These are phyloP conservation scores for Bacidia gigantensis DNA, from an alignment of 495 filamentous ascomycete genomes.

Conservation along the genomic window DNA sequence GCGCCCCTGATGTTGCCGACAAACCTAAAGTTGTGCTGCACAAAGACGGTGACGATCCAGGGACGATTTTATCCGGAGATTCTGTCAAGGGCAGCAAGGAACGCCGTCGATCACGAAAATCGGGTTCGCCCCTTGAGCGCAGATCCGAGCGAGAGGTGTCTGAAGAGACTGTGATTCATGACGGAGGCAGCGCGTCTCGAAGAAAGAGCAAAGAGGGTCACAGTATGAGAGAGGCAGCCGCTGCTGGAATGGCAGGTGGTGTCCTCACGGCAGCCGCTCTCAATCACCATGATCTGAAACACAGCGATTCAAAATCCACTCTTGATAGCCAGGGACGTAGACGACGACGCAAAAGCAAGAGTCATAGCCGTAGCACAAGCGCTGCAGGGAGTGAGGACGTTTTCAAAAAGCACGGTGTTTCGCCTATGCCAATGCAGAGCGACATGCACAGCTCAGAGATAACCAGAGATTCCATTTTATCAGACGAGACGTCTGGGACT, in stretches of 20 bases:
- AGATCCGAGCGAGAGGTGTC: slow-evolving; percentile 27
- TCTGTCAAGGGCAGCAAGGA: slow-evolving; percentile 36
- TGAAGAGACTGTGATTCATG: slow-evolving; percentile 35
- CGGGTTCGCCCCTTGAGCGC: slow-evolving; percentile 32
- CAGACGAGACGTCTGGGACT: slow-evolving; percentile 62
- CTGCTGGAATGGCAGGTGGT: slow-evolving; percentile 39
- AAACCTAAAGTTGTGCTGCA: slow-evolving; percentile 54
- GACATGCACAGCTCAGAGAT: slow-evolving; percentile 71
- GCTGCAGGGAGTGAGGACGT: slow-evolving; percentile 46
- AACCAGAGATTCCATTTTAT: slow-evolving; percentile 78
- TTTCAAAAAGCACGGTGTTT: slow-evolving; percentile 47
- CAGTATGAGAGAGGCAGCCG: slow-evolving; percentile 38
- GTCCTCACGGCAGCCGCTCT: slow-evolving; percentile 51
- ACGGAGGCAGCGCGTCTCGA: slow-evolving; percentile 39
- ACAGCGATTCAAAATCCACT: slow-evolving; percentile 50
- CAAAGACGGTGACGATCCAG: slow-evolving; percentile 44
- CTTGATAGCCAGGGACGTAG: slow-evolving; percentile 38
- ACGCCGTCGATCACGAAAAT: slow-evolving; percentile 31
- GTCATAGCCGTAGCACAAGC: slow-evolving; percentile 41
- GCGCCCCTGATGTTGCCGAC: slow-evolving; percentile 49
- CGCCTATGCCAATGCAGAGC: slow-evolving; percentile 76
- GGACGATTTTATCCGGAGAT: slow-evolving; percentile 43
- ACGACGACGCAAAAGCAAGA: slow-evolving; percentile 33
- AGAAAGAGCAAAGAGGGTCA: slow-evolving; percentile 46
- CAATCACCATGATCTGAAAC: slow-evolving; percentile 49